Evolutionary conservation across 78 protist genomes (phyloP).

Genomic region (slime mould (Dictyostelium discoideum)): DNA sequence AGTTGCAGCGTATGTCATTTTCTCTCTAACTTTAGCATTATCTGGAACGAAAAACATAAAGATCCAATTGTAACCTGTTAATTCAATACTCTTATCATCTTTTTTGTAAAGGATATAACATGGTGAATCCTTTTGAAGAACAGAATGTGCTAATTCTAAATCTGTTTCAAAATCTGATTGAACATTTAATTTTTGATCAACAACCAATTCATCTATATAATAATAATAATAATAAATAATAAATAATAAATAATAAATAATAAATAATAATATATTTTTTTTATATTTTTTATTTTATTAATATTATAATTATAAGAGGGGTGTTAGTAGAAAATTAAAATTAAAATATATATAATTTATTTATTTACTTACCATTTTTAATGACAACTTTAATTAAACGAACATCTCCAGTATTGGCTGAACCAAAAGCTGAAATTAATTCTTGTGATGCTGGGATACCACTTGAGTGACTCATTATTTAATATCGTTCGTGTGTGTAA

Average conservation of each 20-base stretch:
- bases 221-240: no score
- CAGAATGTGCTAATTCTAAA: conserved; percentile 20
- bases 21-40: conserved; percentile 78
- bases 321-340: neutral
- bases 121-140: conserved; percentile 34
- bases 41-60: conserved; percentile 81
- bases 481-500: neutral
- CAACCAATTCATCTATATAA: conserved; percentile 41
- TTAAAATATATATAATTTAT: neutral
- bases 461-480: conserved; percentile 82
- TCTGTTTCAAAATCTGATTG: conserved; percentile 27
- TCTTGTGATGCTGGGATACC: conserved; percentile 70
- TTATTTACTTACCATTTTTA: conserved; percentile 55
- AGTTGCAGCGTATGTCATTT: conserved; percentile 86
- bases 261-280: neutral
- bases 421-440: conserved; percentile 27
- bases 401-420: conserved; percentile 6
- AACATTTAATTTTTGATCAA: neutral
- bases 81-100: conserved; percentile 43
- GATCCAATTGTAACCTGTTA: conserved; percentile 64
- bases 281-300: neutral
- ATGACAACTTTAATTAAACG: conserved; percentile 61
- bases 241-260: no score
- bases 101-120: conserved; percentile 48
- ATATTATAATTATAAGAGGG: neutral